Evolutionary conservation across 2,329 filamentous ascomycete species (phyloP).

Genomic region (Alternaria consortialis): DNA sequence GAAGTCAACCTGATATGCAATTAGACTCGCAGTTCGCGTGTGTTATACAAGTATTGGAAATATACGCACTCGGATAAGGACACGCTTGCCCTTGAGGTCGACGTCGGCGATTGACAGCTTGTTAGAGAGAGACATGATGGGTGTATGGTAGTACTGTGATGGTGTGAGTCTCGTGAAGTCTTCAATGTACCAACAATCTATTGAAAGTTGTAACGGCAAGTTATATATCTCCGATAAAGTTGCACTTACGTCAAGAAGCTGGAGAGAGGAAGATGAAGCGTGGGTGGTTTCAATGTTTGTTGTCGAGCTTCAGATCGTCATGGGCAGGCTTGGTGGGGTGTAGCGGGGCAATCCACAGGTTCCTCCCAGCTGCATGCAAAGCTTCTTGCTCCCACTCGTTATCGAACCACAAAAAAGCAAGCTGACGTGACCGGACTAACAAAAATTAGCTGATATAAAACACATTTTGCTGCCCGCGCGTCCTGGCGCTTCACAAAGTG

Average conservation of each 20-base stretch:
- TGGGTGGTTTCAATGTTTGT: constrained; percentile 27
- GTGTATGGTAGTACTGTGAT: constrained; percentile 12
- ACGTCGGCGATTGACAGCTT: constrained; percentile 97
- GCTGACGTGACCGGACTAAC: constrained; percentile 9
- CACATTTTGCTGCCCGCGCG: constrained; percentile 4
- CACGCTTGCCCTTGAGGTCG: constrained; percentile 97
- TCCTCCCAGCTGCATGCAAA: constrained; percentile 14
- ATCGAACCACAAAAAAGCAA: constrained; percentile 41
- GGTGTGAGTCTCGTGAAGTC: constrained; percentile 7
- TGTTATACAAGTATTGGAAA: constrained; percentile 23
- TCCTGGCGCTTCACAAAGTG: not conserved
- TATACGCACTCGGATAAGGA: constrained; percentile 87
- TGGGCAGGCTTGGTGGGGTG: constrained; percentile 33
- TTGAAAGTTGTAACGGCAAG: constrained; percentile 4
- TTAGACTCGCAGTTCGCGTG: constrained; percentile 19
- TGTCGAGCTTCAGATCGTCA: constrained; percentile 34
- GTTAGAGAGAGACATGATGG: constrained; percentile 91
- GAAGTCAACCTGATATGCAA: constrained; percentile 86
- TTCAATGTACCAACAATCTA: not conserved
- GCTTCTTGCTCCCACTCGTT: constrained; percentile 21
- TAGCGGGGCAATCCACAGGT: constrained; percentile 23
- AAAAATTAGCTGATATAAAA: constrained; percentile 23
- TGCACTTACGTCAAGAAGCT: constrained; percentile 31
- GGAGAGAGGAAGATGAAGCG: constrained; percentile 18
- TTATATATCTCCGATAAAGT: constrained; percentile 11